A percentile compares a stretch with the other conserved stretches of the same genome.
Evolutionary conservation across 352 stramenopile species (phyloP).

Genomic region (Phytopythium vexans): DNA sequence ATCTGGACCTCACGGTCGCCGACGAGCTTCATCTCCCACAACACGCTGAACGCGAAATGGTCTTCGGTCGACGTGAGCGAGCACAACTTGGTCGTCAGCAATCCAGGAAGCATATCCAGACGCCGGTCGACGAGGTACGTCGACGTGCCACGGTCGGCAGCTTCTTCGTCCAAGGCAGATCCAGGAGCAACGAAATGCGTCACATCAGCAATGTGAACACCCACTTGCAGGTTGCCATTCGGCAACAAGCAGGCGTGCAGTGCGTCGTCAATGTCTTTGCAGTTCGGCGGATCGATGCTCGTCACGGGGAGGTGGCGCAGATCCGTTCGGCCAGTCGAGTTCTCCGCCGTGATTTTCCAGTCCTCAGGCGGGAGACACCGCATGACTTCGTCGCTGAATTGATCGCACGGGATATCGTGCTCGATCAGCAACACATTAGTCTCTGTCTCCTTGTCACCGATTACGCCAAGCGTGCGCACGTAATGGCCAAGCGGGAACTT

Average conservation of each 20-base stretch:
- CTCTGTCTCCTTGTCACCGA: slow-evolving; percentile 97
- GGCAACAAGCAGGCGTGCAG: slow-evolving; percentile 91
- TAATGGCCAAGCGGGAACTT: slow-evolving; percentile 96
- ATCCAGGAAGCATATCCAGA: slow-evolving; percentile 97
- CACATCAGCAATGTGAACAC: slow-evolving; percentile 99
- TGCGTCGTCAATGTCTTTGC: slow-evolving; percentile 99
- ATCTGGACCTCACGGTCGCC: slow-evolving; percentile 83
- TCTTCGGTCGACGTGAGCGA: slow-evolving; percentile 87
- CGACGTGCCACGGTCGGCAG: slow-evolving; percentile 88
- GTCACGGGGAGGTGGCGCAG: slow-evolving; percentile 92
- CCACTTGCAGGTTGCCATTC: slow-evolving; percentile 93
- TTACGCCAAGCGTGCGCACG: slow-evolving; percentile 93
- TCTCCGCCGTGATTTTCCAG: slow-evolving; percentile 95
- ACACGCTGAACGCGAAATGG: slow-evolving; percentile 80
- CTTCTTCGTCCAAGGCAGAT: slow-evolving; percentile 94
- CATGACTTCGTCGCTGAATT: slow-evolving; percentile 88
- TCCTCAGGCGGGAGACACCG: slow-evolving; percentile 91
- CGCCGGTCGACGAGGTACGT: slow-evolving; percentile 98
- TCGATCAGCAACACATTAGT: slow-evolving; percentile 95
- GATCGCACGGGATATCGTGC: slow-evolving; percentile 92
- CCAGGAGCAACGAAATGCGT: slow-evolving; percentile 97
- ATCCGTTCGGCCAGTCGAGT: slow-evolving; percentile 88
- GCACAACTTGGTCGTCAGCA: slow-evolving; percentile 98
- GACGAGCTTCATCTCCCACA: slow-evolving; percentile 74
- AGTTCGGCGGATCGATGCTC: slow-evolving; percentile 89